Base-by-base conservation (phyloP, 192 early-diverging fungal genomes). In the Obelidium mucronatum region DNA sequence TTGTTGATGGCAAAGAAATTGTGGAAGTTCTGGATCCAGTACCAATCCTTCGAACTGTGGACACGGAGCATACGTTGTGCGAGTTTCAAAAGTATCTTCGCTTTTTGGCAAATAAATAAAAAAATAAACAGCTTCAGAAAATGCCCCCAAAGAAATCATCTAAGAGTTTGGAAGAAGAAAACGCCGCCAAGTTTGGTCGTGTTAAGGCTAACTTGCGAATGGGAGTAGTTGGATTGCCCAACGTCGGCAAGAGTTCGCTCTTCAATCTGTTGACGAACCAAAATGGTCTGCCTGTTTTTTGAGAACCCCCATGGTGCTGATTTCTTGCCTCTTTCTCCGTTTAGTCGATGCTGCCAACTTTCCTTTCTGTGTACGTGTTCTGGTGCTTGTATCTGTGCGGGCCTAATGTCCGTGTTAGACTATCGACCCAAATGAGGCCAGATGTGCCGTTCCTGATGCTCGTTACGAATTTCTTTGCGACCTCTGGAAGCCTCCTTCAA, bases 341-440 rank as follows among this genome's bases (percentile, higher is more conserved):
- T 22, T 24, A 58, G 55, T 58, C 19, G 55, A 37, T 26, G 61
- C 67, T 26, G 65, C 76, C 58, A 82, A 82, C 64, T 82, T 80
- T 58, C 81, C 81, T 13, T 82, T 82, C 65, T 82, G 95, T 80
- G 75, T 53, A 28, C 34, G 60, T 59, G 35, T 59, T 53, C 48
- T 22, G 30, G 37, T n/a, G 51, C 51, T 5, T 66, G 51, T 48
- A 39, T 11, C 8, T 31, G 51, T 3, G 30, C 22, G 30, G n/a
- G 55, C 8, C 44, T 48, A 6, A 58, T 58, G 17, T 58, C 55
- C 55, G 6, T 58, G 6, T 58, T 58, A 64, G 36, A 74, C 93
- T 39, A 94, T 82, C 83, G 95, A 98, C 72, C 96, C 96, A 33
- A 88, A 94, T 55, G 94, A 97, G 84, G 92, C 95, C 53, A 88